Evolutionary conservation across 345 rosid genomes (phyloP).

Genomic region (Boechera divaricarpa): DNA sequence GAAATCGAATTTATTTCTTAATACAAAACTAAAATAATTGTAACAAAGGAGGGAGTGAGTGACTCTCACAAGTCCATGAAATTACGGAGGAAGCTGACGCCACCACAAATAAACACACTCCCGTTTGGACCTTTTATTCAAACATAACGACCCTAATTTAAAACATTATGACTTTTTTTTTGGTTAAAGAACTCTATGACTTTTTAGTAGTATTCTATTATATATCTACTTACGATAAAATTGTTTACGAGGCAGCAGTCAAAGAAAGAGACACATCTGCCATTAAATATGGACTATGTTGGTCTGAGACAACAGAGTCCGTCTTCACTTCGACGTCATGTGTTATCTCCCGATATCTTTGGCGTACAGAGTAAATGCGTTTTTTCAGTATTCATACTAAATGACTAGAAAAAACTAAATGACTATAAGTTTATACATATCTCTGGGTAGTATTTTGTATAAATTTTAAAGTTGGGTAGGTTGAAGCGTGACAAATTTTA

Average conservation of each 20-base stretch:
- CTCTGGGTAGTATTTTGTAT: no score
- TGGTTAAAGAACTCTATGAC: no score
- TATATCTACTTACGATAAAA: background rate
- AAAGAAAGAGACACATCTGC: slow-evolving; percentile 34
- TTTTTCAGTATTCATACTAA: background rate
- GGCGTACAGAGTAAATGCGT: background rate
- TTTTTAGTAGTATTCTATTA: background rate
- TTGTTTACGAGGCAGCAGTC: slow-evolving; percentile 19
- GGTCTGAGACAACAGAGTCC: slow-evolving; percentile 22
- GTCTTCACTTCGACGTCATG: slow-evolving; percentile 29
- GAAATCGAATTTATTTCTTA: background rate
- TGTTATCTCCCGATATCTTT: slow-evolving; percentile 25
- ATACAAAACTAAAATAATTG: background rate
- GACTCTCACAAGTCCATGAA: slow-evolving; percentile 29
- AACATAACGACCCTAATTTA: slow-evolving; percentile 16
- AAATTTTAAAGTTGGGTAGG: no score
- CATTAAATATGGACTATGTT: slow-evolving; percentile 29
- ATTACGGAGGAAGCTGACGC: slow-evolving; percentile 32
- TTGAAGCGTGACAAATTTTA: no score
- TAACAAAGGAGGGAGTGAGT: background rate
- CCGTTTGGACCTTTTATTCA: background rate
- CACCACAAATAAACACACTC: slow-evolving; percentile 21
- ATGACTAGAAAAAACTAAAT: background rate
- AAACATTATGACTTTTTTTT: background rate
- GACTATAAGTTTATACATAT: no score